Evolutionary conservation across 2,329 filamentous ascomycete genomes (phyloP).

Genomic region (Pestalotiopsis sp.): DNA sequence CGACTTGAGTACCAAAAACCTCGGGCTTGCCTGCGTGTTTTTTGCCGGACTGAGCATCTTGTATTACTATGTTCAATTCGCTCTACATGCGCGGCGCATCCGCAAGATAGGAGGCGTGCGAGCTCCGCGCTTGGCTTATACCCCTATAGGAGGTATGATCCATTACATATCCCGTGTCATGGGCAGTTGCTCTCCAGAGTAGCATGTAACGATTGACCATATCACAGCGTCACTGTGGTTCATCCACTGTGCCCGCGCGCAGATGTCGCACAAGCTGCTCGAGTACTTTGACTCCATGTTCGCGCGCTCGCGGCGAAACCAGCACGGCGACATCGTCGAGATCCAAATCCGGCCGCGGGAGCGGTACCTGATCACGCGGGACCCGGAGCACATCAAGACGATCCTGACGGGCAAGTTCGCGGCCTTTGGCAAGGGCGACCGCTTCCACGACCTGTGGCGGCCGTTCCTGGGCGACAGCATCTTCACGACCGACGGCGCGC

Average conservation of each 20-base stretch:
- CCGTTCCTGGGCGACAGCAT: constrained; percentile 59
- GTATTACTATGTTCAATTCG: constrained; percentile 21
- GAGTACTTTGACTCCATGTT: constrained; percentile 35
- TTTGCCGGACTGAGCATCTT: not conserved
- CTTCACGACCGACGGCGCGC: constrained; percentile 53
- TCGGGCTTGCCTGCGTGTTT: not conserved
- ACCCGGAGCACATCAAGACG: constrained; percentile 61
- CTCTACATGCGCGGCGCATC: constrained; percentile 29
- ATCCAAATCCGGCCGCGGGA: constrained; percentile 33
- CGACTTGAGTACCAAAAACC: not conserved
- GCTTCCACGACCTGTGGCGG: constrained; percentile 45
- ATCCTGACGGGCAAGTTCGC: constrained; percentile 59
- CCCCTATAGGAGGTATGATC: constrained; percentile 35
- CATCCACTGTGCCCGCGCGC: constrained; percentile 27
- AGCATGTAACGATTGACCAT: no score
- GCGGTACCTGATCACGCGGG: constrained; percentile 49
- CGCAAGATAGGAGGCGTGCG: constrained; percentile 35
- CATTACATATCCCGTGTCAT: not conserved
- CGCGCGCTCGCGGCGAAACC: constrained; percentile 26
- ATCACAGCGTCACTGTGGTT: constrained; percentile 27
- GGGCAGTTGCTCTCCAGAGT: no score
- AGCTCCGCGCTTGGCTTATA: constrained; percentile 35
- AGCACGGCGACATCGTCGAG: constrained; percentile 40
- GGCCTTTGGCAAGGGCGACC: constrained; percentile 51
- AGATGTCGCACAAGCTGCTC: constrained; percentile 35